Percentiles rank a stretch among this genome's conserved stretches.
These are phyloP conservation scores for Gossypium trilobum DNA, from an alignment of 441 rosid species.

Conservation along the genomic window DNA sequence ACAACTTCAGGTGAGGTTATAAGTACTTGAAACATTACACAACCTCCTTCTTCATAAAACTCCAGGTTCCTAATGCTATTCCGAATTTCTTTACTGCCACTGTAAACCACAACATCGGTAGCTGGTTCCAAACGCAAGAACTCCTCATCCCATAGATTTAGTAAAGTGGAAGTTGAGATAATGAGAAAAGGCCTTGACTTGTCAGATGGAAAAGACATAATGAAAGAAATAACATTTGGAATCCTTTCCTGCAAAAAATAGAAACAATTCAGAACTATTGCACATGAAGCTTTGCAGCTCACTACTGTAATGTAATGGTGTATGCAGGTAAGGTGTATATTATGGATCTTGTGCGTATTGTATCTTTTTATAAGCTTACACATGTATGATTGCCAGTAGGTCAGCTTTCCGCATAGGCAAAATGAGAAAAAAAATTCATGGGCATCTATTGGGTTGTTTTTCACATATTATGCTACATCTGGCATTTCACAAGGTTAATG, in stretches of 20 bases:
- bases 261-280: neutral
- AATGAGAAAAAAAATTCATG: neutral
- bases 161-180: slow-evolving; percentile 33
- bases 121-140: slow-evolving; percentile 33
- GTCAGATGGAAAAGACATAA: slow-evolving; percentile 26
- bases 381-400: neutral
- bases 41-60: slow-evolving; percentile 32
- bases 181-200: slow-evolving; percentile 39
- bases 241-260: slow-evolving; percentile 41
- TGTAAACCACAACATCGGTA: slow-evolving; percentile 36
- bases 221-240: slow-evolving; percentile 32
- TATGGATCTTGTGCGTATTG: neutral
- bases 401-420: neutral
- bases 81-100: slow-evolving; percentile 35
- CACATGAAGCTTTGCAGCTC: neutral
- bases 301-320: neutral
- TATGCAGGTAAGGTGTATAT: neutral
- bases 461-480: neutral
- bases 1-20: slow-evolving; percentile 40
- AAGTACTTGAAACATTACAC: slow-evolving; percentile 42
- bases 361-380: neutral
- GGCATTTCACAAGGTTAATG: neutral
- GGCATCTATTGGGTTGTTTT: neutral
- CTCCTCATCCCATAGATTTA: slow-evolving; percentile 43
- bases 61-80: slow-evolving; percentile 34